These are phyloP conservation scores for Coniella lustricola DNA, from an alignment of 2,329 filamentous ascomycete species.

Conservation along the genomic window DNA sequence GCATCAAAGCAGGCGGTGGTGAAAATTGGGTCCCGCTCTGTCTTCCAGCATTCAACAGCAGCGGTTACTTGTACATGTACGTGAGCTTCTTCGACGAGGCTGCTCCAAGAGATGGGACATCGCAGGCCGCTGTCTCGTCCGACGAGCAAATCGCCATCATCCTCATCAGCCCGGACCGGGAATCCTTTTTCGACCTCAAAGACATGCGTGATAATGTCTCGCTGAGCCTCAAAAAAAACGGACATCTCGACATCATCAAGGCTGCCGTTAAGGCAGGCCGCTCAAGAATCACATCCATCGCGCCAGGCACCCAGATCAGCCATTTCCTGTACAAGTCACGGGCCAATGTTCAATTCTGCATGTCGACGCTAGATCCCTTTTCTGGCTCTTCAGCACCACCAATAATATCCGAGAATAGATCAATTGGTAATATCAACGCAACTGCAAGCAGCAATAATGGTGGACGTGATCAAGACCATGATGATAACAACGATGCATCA, in stretches of 20 bases:
- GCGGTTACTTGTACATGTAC: slow-evolving; percentile 97
- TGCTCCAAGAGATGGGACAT: slow-evolving; percentile 33
- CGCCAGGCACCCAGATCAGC: slow-evolving; percentile 70
- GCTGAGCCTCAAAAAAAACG: slow-evolving; percentile 67
- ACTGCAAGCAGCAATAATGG: too few relatives aligned
- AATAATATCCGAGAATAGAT: too few relatives aligned
- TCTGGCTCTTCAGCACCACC: slow-evolving; percentile 36
- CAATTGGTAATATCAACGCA: too few relatives aligned
- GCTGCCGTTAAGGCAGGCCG: slow-evolving; percentile 65
- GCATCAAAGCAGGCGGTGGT: slow-evolving; percentile 80
- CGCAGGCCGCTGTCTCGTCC: slow-evolving; percentile 53
- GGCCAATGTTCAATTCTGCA: slow-evolving; percentile 90
- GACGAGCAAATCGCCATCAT: slow-evolving; percentile 82
- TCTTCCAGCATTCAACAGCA: slow-evolving; percentile 93
- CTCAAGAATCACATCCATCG: slow-evolving; percentile 64
- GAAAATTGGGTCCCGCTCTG: slow-evolving; percentile 98
- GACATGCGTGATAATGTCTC: slow-evolving; percentile 59
- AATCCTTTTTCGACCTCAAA: slow-evolving; percentile 86
- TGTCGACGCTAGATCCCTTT: slow-evolving; percentile 70
- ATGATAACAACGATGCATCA: not conserved
- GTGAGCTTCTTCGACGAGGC: slow-evolving; percentile 79
- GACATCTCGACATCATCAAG: slow-evolving; percentile 67
- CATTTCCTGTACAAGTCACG: slow-evolving; percentile 97
- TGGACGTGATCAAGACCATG: too few relatives aligned
- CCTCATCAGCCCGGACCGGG: slow-evolving; percentile 85